A percentile compares a stretch with the other conserved stretches of the same genome.
Evolutionary conservation across 805 yeast genomes (phyloP).

Genomic region (Deakozyma indianensis): DNA sequence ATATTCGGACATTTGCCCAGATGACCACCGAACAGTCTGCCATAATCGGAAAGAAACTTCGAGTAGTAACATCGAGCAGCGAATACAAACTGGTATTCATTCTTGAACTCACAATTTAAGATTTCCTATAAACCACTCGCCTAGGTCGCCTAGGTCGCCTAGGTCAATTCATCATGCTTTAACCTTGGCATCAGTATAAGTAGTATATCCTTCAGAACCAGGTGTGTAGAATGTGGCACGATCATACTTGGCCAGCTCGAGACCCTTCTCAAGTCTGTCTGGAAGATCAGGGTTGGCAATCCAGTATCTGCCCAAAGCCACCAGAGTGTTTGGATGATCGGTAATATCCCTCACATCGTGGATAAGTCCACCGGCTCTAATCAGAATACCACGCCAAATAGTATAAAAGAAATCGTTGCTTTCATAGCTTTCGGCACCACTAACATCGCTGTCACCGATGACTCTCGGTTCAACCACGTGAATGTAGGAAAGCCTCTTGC

Average conservation of each 20-base stretch:
- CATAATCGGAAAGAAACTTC: too few relatives aligned
- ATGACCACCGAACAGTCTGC: too few relatives aligned
- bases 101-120: too few relatives aligned
- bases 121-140: too few relatives aligned
- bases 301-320: slow-evolving; percentile 35
- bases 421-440: slow-evolving; percentile 15
- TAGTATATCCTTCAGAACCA: slow-evolving; percentile 27
- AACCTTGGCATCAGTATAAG: background rate
- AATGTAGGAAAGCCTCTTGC: slow-evolving; percentile 24
- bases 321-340: slow-evolving; percentile 10
- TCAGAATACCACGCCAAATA: slow-evolving; percentile 31
- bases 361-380: slow-evolving; percentile 26
- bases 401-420: slow-evolving; percentile 26
- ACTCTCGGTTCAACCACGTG: slow-evolving; percentile 25
- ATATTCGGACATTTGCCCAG: too few relatives aligned
- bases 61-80: too few relatives aligned
- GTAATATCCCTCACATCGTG: slow-evolving; percentile 15
- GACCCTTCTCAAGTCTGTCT: slow-evolving; percentile 26
- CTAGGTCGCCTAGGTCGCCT: too few relatives aligned
- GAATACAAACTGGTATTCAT: too few relatives aligned
- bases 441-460: slow-evolving; percentile 5
- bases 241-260: slow-evolving; percentile 30
- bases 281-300: slow-evolving; percentile 44
- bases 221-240: slow-evolving; percentile 33
- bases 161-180: too few relatives aligned